Evolutionary conservation across 208 protist genomes (phyloP).

Genomic region (Naegleria fowleri): DNA sequence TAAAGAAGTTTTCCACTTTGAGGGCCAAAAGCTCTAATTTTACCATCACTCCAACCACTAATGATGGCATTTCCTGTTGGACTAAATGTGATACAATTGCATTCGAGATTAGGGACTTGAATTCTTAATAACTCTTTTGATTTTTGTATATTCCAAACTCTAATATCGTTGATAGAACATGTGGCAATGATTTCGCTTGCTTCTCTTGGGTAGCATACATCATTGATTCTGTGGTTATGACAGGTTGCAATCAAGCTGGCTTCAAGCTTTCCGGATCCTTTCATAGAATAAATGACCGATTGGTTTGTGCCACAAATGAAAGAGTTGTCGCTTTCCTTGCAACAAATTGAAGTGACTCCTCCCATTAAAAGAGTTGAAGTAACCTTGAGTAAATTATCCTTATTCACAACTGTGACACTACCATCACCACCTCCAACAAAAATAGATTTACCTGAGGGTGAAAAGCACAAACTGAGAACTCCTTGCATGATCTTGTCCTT

Average conservation of each 20-base stretch:
- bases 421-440: slow-evolving; percentile 75
- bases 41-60: slow-evolving; percentile 86
- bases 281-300: slow-evolving; percentile 19
- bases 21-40: slow-evolving; percentile 85
- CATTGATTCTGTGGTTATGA: slow-evolving; percentile 81
- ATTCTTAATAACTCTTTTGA: slow-evolving; percentile 84
- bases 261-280: not conserved
- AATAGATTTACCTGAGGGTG: slow-evolving; percentile 41
- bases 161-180: slow-evolving; percentile 80
- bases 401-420: slow-evolving; percentile 57
- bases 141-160: slow-evolving; percentile 83
- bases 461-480: slow-evolving; percentile 66
- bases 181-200: slow-evolving; percentile 90
- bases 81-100: slow-evolving; percentile 83
- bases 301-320: slow-evolving; percentile 17
- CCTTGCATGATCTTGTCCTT: slow-evolving; percentile 72
- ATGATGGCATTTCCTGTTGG: slow-evolving; percentile 80
- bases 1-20: slow-evolving; percentile 88
- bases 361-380: slow-evolving; percentile 54
- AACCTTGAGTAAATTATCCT: not conserved
- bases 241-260: slow-evolving; percentile 56
- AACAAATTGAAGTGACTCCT: slow-evolving; percentile 62
- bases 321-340: not conserved
- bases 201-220: slow-evolving; percentile 77
- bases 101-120: slow-evolving; percentile 75